Base-by-base conservation (phyloP, 768 basidiomycete genomes). In the Suillus cothurnatus region DNA sequence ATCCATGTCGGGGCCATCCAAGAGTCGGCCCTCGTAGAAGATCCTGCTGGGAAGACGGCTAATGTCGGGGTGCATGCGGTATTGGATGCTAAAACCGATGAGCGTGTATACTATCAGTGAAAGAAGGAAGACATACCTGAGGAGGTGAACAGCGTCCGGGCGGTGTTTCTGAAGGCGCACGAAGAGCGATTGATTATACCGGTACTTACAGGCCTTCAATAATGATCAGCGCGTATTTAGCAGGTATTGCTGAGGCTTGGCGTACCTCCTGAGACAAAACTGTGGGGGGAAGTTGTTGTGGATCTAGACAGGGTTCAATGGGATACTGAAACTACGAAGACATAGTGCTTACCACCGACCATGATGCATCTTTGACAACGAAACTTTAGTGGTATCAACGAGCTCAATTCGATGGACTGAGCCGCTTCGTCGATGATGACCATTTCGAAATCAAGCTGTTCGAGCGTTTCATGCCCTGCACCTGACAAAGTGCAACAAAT, bases 21-120 rank as follows among this genome's bases (percentile, higher is more conserved):
- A 79, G 12, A 99, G 80, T 41, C 85, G 82, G 8, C 88, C 87
- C 61, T 88, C 79, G 73, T 99, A 99, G 79, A 99, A 99, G 2
- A 95, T 77, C 55, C 82, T 83, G 65, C 95, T 97, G 0, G 97
- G 97, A 21, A 99, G 84, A 60, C 81, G 81, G 67, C 95, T 97
- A 73, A 99, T 98, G 61, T 93, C 89, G 2, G 97, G 97, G 73
- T 99, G 96, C 97, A 99, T 99, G 69, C 97, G 96, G 74, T 99
- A 99, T 79, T 99, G 97, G 49, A 99, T 99, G 70, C 97, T 98
- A 65, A 65, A 38, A 66, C 28, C 52, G 28, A 26, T 53, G 59
- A 58, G 34, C 61, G 66, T 36, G 28, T 59, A 11, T 17, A 6
- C 14, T 49, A 65, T 15, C 28, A 63, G 34, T 23, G 41, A 61